Evolutionary conservation across 139 green algal genomes (phyloP).

Genomic region (Chloropicon primus): DNA sequence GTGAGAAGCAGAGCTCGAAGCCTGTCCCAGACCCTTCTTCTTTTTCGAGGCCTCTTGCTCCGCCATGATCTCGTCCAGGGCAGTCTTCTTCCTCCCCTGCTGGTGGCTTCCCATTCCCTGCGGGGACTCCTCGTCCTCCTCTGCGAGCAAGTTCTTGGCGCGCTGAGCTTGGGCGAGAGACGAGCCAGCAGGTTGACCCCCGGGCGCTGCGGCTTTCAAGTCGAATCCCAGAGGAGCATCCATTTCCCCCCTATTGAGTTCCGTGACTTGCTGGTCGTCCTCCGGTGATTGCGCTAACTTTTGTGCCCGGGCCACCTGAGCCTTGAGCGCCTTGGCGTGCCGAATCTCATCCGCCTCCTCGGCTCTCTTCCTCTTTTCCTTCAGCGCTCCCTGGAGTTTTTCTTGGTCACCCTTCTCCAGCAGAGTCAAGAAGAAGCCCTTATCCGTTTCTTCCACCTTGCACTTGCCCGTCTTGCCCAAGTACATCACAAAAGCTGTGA

Average conservation of each 20-base stretch:
- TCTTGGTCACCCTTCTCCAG: not conserved
- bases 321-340: not conserved
- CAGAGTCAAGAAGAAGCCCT: not conserved
- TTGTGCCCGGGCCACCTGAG: not conserved
- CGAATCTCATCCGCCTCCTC: not conserved
- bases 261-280: not conserved
- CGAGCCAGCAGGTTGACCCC: not conserved
- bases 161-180: not conserved
- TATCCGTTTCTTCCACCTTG: not conserved
- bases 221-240: not conserved
- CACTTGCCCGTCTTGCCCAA: not conserved
- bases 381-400: not conserved
- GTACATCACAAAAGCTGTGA: not conserved
- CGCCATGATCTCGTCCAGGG: not conserved
- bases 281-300: not conserved
- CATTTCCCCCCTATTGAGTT: not conserved
- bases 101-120: not conserved
- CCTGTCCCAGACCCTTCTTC: not conserved
- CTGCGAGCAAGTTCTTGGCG: not conserved
- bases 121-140: not conserved
- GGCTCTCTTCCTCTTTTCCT: not conserved
- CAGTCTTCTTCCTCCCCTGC: not conserved
- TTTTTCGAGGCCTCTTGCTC: not conserved
- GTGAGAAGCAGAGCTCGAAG: not conserved
- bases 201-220: not conserved